Conservation (phyloP, 2,329 filamentous ascomycete species). For the Arachnopeziza araneosa region DNA sequence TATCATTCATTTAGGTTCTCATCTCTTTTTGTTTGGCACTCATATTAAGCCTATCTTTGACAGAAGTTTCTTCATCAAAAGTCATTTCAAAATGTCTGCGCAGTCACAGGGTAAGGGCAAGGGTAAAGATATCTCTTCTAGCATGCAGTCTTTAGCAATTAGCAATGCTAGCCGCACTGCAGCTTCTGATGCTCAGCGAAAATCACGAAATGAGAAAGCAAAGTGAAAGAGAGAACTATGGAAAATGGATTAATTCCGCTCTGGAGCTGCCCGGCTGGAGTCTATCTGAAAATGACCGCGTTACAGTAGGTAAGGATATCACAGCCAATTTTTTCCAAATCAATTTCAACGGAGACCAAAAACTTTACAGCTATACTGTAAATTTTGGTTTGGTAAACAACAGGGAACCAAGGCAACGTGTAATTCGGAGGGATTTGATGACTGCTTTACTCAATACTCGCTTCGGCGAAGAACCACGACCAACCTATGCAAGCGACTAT, state of each 20-base stretch:
- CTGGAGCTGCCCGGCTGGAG: background rate
- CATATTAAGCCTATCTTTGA: background rate
- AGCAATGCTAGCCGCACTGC: too few species aligned
- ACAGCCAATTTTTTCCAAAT: conserved; percentile 29
- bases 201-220: background rate
- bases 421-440: background rate
- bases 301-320: background rate
- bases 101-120: background rate
- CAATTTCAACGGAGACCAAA: background rate
- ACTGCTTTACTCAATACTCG: background rate
- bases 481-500: conserved; percentile 5
- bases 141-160: background rate
- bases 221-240: background rate
- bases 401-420: background rate
- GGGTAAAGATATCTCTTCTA: background rate
- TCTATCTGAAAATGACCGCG: background rate
- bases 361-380: background rate
- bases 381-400: background rate
- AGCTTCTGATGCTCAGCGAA: too few species aligned
- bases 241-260: background rate
- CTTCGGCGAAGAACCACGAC: background rate
- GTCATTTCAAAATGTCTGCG: background rate
- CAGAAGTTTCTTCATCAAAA: background rate
- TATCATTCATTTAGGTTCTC: background rate
- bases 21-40: background rate